phyloP scores from a whole-genome alignment of 2,329 filamentous ascomycete genomes.

The Emericellopsis cladophorae region DNA sequence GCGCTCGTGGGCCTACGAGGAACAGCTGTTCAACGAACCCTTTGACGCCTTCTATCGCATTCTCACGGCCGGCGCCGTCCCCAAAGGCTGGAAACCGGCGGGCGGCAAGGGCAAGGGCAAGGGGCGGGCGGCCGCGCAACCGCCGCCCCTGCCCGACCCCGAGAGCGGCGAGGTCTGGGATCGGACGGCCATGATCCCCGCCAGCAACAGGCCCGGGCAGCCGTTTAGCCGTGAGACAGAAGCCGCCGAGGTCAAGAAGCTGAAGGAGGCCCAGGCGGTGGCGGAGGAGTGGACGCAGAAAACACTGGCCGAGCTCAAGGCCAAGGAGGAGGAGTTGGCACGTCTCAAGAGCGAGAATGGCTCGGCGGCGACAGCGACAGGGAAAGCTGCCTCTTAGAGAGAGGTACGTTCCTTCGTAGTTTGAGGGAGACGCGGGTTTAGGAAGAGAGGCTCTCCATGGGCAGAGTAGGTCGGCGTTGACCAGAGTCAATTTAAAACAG shows the following conservation, averaged over 20 bases:
- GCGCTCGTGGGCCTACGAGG: slow-evolving; percentile 74
- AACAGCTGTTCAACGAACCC: slow-evolving; percentile 94
- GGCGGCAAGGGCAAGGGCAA: slow-evolving; percentile 38
- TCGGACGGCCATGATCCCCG: slow-evolving; percentile 64
- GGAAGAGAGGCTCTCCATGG: background rate
- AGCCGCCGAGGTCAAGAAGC: slow-evolving; percentile 45
- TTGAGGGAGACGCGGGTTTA: background rate
- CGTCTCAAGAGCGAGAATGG: slow-evolving; percentile 45
- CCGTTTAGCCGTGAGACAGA: slow-evolving; percentile 66
- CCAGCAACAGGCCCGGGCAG: slow-evolving; percentile 50
- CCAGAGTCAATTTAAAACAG: background rate
- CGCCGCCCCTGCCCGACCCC: slow-evolving; percentile 20
- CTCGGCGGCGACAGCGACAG: slow-evolving; percentile 15
- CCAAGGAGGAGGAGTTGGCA: slow-evolving; percentile 49
- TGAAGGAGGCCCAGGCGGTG: slow-evolving; percentile 51
- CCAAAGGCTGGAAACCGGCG: slow-evolving; percentile 26
- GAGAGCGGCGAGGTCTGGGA: slow-evolving; percentile 43
- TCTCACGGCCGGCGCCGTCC: slow-evolving; percentile 60
- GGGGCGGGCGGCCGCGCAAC: slow-evolving; percentile 20
- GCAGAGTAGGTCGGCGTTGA: background rate
- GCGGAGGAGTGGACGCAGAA: slow-evolving; percentile 47
- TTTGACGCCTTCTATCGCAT: slow-evolving; percentile 85
- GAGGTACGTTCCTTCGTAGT: background rate
- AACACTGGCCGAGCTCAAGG: slow-evolving; percentile 47
- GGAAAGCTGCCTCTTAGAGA: slow-evolving; percentile 7